These are phyloP conservation scores for Dactylellina drechsleri DNA, from an alignment of 2,329 filamentous ascomycete species.

Conservation along the genomic window DNA sequence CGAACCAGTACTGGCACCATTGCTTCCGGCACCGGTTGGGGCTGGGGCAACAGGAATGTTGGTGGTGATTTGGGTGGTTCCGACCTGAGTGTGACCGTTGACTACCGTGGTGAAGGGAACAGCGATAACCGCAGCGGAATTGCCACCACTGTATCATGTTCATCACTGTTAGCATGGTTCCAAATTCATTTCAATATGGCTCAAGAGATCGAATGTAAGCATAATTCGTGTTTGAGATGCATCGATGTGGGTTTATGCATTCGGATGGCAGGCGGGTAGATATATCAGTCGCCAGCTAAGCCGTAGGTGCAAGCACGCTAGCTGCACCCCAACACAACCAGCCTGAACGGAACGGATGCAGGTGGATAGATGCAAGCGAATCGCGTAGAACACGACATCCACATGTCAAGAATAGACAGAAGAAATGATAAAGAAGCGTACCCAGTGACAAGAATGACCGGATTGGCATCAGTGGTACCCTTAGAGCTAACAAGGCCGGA, in stretches of 20 bases:
- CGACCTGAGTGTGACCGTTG: constrained; percentile 20
- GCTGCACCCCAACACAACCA: background rate
- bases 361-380: background rate
- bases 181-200: no score
- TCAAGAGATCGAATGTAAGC: no score
- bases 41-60: constrained; percentile 5
- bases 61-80: constrained; percentile 29
- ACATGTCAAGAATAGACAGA: no score
- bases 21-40: background rate
- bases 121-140: constrained; percentile 37
- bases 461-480: constrained; percentile 42
- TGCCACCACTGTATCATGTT: constrained; percentile 17
- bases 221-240: no score
- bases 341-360: background rate
- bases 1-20: background rate
- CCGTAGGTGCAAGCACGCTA: background rate
- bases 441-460: constrained; percentile 33
- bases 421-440: constrained; percentile 4
- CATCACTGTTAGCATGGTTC: background rate
- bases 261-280: background rate
- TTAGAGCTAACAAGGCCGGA: constrained; percentile 13
- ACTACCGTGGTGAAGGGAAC: constrained; percentile 34
- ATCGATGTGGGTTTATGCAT: no score
- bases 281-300: background rate
- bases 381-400: no score